Evolutionary conservation across 345 rosid genomes (phyloP), one percentile per base, ranked within the genome.

Genomic region (Aurinia saxatilis): DNA sequence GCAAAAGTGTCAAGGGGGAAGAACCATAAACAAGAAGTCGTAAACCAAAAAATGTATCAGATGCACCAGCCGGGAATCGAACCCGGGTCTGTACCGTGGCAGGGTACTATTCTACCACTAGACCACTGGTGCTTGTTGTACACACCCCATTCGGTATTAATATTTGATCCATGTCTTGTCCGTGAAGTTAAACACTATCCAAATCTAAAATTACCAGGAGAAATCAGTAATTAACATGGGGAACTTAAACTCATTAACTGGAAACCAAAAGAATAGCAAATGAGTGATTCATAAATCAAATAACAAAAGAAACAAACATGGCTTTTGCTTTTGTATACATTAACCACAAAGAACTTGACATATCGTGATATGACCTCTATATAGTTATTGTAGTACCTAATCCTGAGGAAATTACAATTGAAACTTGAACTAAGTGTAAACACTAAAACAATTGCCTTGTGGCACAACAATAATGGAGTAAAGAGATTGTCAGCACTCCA

Each of bases 51-150:
- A n/a, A n/a, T n/a, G n/a, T n/a, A n/a, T n/a, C n/a, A n/a, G 4
- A n/a, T 69, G 85, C 84, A 80, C 80, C 86, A 79, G 86, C 86
- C 83, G 84, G 84, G 77, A 84, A 80, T 82, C 80, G 82, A 86
- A 82, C 88, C 84, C 80, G 83, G 90, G 90, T 77, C 84, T 80
- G 81, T 77, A 86, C 85, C 80, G 84, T 80, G 82, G 84, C 84
- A 86, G 77, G 83, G 84, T 86, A 81, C 79, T 73, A 75, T 76
- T 78, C 71, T 74, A 78, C 70, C 82, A 78, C 80, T 74, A 71
- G 80, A 72, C 78, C 77, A 69, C 76, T 66, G 78, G 81, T 76
- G 75, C 78, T 57, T 7, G 0, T 0, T 21, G 25, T 21, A 21
- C 25, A 21, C 4, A 2, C 2, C 25, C n/a, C n/a, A n/a, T n/a